Evolutionary conservation across 2,329 filamentous ascomycete species (phyloP).

Genomic region (Aspergillus uvarum): DNA sequence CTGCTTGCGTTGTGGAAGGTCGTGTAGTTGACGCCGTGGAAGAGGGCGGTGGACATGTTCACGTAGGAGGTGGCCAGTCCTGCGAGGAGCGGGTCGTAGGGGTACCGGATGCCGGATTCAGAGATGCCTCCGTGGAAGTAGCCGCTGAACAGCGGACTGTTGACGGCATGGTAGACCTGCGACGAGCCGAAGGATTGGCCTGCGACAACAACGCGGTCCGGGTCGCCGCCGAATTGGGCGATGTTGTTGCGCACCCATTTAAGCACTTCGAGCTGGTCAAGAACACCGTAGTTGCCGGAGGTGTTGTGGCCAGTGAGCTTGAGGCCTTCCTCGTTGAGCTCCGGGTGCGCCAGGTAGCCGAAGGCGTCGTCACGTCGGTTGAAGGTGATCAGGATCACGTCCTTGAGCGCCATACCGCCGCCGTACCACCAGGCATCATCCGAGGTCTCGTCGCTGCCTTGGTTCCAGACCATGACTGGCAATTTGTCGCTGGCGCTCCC

Average conservation of each 20-base stretch:
- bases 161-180: slow-evolving; percentile 32
- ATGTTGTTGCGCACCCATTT: slow-evolving; percentile 57
- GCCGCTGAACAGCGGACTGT: slow-evolving; percentile 30
- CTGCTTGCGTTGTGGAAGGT: slow-evolving; percentile 38
- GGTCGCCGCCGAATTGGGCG: slow-evolving; percentile 54
- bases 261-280: slow-evolving; percentile 55
- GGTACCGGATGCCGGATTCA: slow-evolving; percentile 32
- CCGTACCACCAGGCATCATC: slow-evolving; percentile 27
- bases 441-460: slow-evolving; percentile 30
- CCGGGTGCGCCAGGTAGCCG: slow-evolving; percentile 28
- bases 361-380: slow-evolving; percentile 30
- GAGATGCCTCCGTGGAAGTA: slow-evolving; percentile 34
- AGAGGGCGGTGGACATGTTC: slow-evolving; percentile 20
- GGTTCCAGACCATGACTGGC: slow-evolving; percentile 32
- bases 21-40: slow-evolving; percentile 35
- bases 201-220: slow-evolving; percentile 47
- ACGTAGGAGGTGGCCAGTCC: slow-evolving; percentile 27
- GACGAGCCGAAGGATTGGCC: slow-evolving; percentile 33
- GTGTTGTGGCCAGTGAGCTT: slow-evolving; percentile 23
- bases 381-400: slow-evolving; percentile 31
- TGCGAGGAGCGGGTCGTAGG: slow-evolving; percentile 28
- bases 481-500: slow-evolving; percentile 21
- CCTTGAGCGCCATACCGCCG: slow-evolving; percentile 30
- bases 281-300: slow-evolving; percentile 41
- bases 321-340: slow-evolving; percentile 17